These are phyloP conservation scores for Aureobasidium sp. DNA, from an alignment of 2,329 filamentous ascomycete genomes.

Conservation along the genomic window DNA sequence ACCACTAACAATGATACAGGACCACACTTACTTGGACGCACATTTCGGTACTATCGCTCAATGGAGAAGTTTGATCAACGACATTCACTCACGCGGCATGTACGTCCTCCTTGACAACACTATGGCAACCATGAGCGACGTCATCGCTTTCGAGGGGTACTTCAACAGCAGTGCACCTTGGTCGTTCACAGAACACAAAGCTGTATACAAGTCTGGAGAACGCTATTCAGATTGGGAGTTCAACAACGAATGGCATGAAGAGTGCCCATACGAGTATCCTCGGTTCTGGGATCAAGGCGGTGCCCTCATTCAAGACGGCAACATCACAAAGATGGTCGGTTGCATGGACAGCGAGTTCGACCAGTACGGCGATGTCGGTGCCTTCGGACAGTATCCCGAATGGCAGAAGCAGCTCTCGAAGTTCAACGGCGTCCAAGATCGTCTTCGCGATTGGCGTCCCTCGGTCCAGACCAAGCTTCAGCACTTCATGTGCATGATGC, in stretches of 20 bases:
- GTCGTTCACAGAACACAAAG: constrained; percentile 48
- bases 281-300: constrained; percentile 56
- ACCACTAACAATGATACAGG: constrained; percentile 45
- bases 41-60: constrained; percentile 54
- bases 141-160: constrained; percentile 56
- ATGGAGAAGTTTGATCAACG: constrained; percentile 52
- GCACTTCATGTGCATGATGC: constrained; percentile 57
- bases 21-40: constrained; percentile 56
- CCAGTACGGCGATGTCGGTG: constrained; percentile 54
- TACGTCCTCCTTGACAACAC: constrained; percentile 62
- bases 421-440: constrained; percentile 61
- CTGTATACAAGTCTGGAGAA: constrained; percentile 48
- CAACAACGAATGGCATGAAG: constrained; percentile 46
- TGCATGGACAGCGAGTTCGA: constrained; percentile 55
- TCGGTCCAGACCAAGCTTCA: constrained; percentile 52
- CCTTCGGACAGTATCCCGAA: constrained; percentile 57
- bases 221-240: constrained; percentile 54
- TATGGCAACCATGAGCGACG: constrained; percentile 55
- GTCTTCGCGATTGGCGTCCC: constrained; percentile 57
- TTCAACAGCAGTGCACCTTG: constrained; percentile 54
- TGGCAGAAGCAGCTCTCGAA: constrained; percentile 59
- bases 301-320: constrained; percentile 41
- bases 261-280: constrained; percentile 50
- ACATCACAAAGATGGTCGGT: constrained; percentile 26
- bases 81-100: constrained; percentile 57